Percentiles rank a stretch among this genome's conserved stretches.
phyloP scores from a whole-genome alignment of 148 eudicot species.

The Euryodendron excelsum region DNA sequence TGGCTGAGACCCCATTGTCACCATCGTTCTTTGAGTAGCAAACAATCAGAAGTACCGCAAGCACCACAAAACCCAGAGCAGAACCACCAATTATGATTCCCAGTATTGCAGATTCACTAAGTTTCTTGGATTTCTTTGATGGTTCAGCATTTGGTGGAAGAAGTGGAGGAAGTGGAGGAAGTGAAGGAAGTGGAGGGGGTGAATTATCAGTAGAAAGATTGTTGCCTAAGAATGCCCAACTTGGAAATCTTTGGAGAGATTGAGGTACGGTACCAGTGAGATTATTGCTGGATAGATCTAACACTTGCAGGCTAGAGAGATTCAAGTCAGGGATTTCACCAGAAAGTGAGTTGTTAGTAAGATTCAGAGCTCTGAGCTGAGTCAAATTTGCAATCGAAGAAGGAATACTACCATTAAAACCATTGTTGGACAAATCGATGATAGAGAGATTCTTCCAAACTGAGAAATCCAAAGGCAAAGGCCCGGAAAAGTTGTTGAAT shows the following conservation, averaged over 20 bases:
- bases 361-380: slow-evolving; percentile 47
- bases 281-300: slow-evolving; percentile 62
- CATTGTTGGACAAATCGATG: slow-evolving; percentile 54
- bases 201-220: slow-evolving; percentile 28
- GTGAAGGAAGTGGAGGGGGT: slow-evolving; percentile 28
- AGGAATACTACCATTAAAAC: slow-evolving; percentile 60
- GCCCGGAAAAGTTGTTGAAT: slow-evolving; percentile 48
- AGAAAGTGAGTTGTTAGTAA: slow-evolving; percentile 60
- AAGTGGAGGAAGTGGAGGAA: no score
- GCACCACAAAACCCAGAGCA: slow-evolving; percentile 34
- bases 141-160: slow-evolving; percentile 29
- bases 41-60: slow-evolving; percentile 43
- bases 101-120: slow-evolving; percentile 49
- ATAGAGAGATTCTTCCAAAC: slow-evolving; percentile 50
- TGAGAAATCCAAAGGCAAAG: slow-evolving; percentile 52
- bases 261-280: slow-evolving; percentile 61
- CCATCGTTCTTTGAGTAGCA: slow-evolving; percentile 32
- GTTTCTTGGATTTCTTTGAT: slow-evolving; percentile 29
- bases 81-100: slow-evolving; percentile 54
- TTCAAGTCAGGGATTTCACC: slow-evolving; percentile 54
- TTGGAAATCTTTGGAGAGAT: slow-evolving; percentile 56
- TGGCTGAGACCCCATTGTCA: slow-evolving; percentile 10
- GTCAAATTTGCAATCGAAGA: slow-evolving; percentile 49
- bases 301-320: slow-evolving; percentile 38
- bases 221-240: slow-evolving; percentile 54